A percentile compares a stretch with the other conserved stretches of the same genome.
These are phyloP conservation scores for Solanum bulbocastanum DNA, from an alignment of 257 asterid genomes.

Conservation along the genomic window DNA sequence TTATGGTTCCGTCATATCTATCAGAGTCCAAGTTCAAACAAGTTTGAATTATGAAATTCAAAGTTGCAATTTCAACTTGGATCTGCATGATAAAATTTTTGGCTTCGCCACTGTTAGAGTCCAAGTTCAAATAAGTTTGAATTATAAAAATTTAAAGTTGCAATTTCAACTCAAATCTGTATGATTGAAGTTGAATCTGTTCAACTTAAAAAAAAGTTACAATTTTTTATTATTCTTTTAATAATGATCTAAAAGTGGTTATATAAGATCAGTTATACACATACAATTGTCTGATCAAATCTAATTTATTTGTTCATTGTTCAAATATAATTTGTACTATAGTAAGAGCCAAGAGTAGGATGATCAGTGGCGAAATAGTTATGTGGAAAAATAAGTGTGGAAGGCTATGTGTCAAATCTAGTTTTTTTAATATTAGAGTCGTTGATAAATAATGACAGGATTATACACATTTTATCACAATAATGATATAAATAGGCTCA, in stretches of 20 bases:
- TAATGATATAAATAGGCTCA: too few species aligned
- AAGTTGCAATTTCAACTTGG: neutral
- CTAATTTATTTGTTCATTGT: too few species aligned
- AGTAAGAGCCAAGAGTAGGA: too few species aligned
- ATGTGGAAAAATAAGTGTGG: too few species aligned
- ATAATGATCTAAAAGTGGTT: neutral
- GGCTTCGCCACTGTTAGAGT: rapidly evolving
- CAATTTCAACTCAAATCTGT: neutral
- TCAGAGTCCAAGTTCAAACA: neutral
- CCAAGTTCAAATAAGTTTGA: neutral
- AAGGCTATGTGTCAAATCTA: too few species aligned
- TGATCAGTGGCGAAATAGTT: too few species aligned
- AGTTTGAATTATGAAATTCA: neutral
- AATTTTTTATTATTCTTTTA: neutral
- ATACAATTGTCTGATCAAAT: too few species aligned
- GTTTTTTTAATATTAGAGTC: too few species aligned
- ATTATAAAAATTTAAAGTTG: neutral
- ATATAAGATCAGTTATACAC: too few species aligned
- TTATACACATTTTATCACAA: neutral
- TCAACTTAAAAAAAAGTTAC: neutral
- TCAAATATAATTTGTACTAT: too few species aligned
- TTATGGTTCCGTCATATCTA: too few species aligned
- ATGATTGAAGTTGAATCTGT: neutral
- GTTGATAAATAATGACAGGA: too few species aligned
- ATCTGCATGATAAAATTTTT: rapidly evolving